Conservation (phyloP, 352 stramenopile species). For the Phytophthora syringae region DNA sequence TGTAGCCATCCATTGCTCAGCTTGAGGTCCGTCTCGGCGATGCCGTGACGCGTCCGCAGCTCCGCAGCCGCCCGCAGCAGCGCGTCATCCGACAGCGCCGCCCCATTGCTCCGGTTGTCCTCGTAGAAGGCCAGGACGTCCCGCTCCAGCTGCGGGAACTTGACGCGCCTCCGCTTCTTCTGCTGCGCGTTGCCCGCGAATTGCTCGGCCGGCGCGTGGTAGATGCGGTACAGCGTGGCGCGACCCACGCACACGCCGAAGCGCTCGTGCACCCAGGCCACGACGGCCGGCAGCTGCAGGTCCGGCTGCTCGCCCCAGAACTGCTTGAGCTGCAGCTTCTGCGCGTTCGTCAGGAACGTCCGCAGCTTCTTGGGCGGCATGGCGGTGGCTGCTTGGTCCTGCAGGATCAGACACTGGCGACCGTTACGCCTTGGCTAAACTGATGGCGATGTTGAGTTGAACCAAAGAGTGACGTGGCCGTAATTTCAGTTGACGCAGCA, state of each 20-base stretch:
- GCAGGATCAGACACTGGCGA: conserved; percentile 17
- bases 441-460: not conserved
- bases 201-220: conserved; percentile 29
- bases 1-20: conserved; percentile 57
- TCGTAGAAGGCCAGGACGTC: conserved; percentile 45
- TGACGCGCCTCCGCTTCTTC: conserved; percentile 52
- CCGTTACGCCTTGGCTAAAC: conserved; percentile 3
- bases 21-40: conserved; percentile 43
- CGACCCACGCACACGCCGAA: conserved; percentile 44
- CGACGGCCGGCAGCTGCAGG: conserved; percentile 34
- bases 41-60: conserved; percentile 41
- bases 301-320: conserved; percentile 44
- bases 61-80: conserved; percentile 38
- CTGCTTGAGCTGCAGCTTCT: conserved; percentile 48
- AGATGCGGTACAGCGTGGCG: conserved; percentile 58
- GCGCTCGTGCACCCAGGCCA: conserved; percentile 42
- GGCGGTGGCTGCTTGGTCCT: not conserved
- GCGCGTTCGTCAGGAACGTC: conserved; percentile 48
- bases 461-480: conserved; percentile 9
- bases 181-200: conserved; percentile 39
- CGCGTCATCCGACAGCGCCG: conserved; percentile 31
- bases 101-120: conserved; percentile 11
- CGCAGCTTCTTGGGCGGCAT: conserved; percentile 25
- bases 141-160: conserved; percentile 48
- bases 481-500: not conserved